A percentile compares a stretch with the other conserved stretches of the same genome.
Evolutionary conservation across 2,329 filamentous ascomycete species (phyloP).

Genomic region (Pseudogymnoascus sp.): DNA sequence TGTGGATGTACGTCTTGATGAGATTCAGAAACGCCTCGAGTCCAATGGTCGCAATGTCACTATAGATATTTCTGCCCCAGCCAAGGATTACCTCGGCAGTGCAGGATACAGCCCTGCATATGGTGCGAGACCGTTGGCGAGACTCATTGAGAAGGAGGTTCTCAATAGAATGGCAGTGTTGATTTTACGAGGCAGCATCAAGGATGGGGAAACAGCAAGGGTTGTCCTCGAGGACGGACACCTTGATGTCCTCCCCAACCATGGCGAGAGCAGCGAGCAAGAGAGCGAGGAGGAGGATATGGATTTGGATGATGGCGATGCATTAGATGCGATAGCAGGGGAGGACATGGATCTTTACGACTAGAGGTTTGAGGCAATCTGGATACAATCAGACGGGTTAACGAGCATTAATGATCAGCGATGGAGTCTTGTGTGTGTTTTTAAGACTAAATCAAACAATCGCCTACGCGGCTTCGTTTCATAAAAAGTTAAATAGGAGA

Average conservation of each 20-base stretch:
- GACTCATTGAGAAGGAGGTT: constrained; percentile 94
- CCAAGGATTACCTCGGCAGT: constrained; percentile 85
- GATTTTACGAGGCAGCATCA: constrained; percentile 75
- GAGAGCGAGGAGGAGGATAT: constrained; percentile 63
- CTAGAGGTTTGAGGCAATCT: constrained; percentile 15
- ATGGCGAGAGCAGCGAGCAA: constrained; percentile 62
- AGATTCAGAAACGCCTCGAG: constrained; percentile 86
- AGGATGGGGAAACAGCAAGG: constrained; percentile 73
- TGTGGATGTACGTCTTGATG: constrained; percentile 76
- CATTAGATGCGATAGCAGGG: constrained; percentile 45
- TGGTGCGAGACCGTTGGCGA: constrained; percentile 76
- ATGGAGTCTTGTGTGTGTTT: neutral
- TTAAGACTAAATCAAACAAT: neutral
- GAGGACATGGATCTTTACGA: constrained; percentile 50
- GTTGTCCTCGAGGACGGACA: constrained; percentile 74
- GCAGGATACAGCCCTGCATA: constrained; percentile 94
- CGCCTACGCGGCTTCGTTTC: neutral
- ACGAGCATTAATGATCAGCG: neutral
- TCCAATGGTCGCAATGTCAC: constrained; percentile 75
- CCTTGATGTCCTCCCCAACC: constrained; percentile 76
- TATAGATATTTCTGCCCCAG: constrained; percentile 76
- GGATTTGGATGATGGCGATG: constrained; percentile 44
- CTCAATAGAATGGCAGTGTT: constrained; percentile 88
- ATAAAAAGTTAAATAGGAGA: neutral
- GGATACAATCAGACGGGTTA: neutral